Evolutionary conservation across 2,329 filamentous ascomycete genomes (phyloP).

Genomic region (Pleoardoris graminearum): DNA sequence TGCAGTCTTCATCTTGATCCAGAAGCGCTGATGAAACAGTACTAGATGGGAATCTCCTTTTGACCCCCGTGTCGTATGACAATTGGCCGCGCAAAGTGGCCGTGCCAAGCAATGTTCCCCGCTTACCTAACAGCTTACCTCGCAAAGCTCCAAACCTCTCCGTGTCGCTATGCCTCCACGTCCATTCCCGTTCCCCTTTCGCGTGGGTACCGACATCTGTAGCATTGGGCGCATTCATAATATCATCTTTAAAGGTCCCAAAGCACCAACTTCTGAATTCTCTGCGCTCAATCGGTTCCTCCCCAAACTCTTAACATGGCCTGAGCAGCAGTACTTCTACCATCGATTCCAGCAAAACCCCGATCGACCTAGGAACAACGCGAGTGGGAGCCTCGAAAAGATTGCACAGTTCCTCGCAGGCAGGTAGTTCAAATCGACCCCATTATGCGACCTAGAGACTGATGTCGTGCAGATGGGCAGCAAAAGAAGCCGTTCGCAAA

Average conservation of each 20-base stretch:
- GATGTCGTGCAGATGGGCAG: slow-evolving; percentile 48
- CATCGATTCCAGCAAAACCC: slow-evolving; percentile 26
- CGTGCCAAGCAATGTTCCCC: neutral
- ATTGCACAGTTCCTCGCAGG: slow-evolving; percentile 40
- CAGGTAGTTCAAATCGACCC: slow-evolving; percentile 28
- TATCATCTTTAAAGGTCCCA: slow-evolving; percentile 52
- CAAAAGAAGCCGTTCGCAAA: slow-evolving; percentile 57
- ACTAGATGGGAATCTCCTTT: too few species aligned
- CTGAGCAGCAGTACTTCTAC: slow-evolving; percentile 38
- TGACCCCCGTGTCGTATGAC: too few species aligned
- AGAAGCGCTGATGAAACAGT: neutral
- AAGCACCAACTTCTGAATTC: slow-evolving; percentile 5
- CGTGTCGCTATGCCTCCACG: slow-evolving; percentile 45
- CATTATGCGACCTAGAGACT: slow-evolving; percentile 4
- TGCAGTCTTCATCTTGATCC: neutral
- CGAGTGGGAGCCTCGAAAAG: slow-evolving; percentile 7
- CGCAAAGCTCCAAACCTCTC: neutral
- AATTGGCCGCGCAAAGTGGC: too few species aligned
- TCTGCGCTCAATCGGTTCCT: slow-evolving; percentile 25
- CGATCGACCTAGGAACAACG: slow-evolving; percentile 12
- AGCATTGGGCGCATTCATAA: slow-evolving; percentile 65
- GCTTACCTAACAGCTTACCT: neutral
- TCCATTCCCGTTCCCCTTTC: slow-evolving; percentile 67
- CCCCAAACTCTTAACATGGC: slow-evolving; percentile 33
- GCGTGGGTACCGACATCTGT: slow-evolving; percentile 80